Evolutionary conservation across 371 early-diverging fungal genomes (phyloP).

Genomic region (Ordospora colligata): DNA sequence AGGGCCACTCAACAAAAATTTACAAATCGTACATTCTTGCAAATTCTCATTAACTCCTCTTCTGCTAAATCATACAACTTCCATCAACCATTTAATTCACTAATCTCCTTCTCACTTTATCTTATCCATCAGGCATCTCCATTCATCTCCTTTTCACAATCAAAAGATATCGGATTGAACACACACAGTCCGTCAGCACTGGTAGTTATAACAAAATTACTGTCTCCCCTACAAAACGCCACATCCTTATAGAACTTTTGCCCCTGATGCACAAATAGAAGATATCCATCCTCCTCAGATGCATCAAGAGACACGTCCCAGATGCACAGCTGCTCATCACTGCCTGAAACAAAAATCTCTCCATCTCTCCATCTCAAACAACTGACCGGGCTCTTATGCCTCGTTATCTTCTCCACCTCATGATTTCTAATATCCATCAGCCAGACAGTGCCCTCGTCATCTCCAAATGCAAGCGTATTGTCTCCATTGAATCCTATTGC

Average conservation of each 20-base stretch:
- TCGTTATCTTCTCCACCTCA: constrained; percentile 32
- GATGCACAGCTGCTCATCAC: constrained; percentile 56
- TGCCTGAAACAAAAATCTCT: constrained; percentile 48
- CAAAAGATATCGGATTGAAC: constrained; percentile 48
- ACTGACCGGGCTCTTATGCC: constrained; percentile 57
- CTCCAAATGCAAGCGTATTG: constrained; percentile 49
- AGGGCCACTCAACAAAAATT: too few species aligned
- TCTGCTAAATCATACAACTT: too few species aligned
- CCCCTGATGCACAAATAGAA: constrained; percentile 61
- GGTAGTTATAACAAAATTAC: constrained; percentile 31
- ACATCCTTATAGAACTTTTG: constrained; percentile 59
- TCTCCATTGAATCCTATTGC: constrained; percentile 54
- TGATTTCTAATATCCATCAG: constrained; percentile 49
- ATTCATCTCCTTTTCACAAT: neutral
- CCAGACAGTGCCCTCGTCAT: constrained; percentile 51
- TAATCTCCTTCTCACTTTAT: too few species aligned
- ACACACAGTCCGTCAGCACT: constrained; percentile 46
- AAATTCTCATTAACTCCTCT: too few species aligned
- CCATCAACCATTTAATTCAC: too few species aligned
- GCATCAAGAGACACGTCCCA: constrained; percentile 55
- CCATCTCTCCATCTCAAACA: constrained; percentile 41
- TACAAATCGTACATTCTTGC: too few species aligned
- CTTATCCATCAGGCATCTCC: too few species aligned
- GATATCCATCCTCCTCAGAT: constrained; percentile 55
- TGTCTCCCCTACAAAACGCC: constrained; percentile 30